phyloP scores from a whole-genome alignment of 106 monocot genomes.

The Allium cepa region DNA sequence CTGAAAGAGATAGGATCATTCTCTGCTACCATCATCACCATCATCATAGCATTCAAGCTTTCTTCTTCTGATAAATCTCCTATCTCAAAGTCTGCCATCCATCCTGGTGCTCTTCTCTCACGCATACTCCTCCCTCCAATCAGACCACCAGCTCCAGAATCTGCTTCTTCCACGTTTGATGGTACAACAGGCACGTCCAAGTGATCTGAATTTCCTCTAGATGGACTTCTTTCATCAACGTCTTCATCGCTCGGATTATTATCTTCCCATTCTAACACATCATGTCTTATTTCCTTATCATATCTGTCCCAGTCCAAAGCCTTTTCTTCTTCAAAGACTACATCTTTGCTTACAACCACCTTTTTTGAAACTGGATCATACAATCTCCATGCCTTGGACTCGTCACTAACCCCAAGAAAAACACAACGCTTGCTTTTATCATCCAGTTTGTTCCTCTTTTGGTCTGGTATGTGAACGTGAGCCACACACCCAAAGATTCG shows the following conservation, averaged over 20 bases:
- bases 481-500: too few species aligned
- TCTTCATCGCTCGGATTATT: background rate
- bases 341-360: too few species aligned
- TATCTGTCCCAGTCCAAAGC: background rate
- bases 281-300: background rate
- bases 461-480: too few species aligned
- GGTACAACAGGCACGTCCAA: background rate
- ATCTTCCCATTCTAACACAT: background rate
- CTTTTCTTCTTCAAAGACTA: background rate
- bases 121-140: background rate
- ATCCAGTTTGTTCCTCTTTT: too few species aligned
- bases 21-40: background rate
- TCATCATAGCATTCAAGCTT: background rate
- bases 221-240: too few species aligned
- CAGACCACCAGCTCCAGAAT: background rate
- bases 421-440: too few species aligned
- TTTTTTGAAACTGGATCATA: too few species aligned
- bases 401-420: slow-evolving; percentile 5
- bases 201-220: background rate
- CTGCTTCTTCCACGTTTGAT: background rate
- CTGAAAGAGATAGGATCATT: background rate
- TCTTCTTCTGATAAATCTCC: background rate
- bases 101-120: background rate
- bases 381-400: slow-evolving; percentile 9
- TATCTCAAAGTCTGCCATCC: background rate